Base-by-base conservation (phyloP, 2,329 filamentous ascomycete species). In the Cordyceps pruinosa region DNA sequence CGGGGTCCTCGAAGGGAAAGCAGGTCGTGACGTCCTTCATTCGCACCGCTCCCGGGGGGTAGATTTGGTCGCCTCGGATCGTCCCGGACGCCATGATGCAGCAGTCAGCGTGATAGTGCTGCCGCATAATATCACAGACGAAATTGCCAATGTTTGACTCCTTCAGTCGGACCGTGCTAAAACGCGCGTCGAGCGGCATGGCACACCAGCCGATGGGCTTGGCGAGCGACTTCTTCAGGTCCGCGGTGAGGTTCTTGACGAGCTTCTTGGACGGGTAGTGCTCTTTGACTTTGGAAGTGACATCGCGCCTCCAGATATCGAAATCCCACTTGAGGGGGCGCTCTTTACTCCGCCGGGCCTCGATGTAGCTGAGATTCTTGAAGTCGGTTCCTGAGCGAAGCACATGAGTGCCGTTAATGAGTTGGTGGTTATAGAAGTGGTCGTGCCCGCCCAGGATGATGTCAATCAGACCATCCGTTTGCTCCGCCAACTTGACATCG, bases 61-160 rank as follows among this genome's bases (percentile, higher is more conserved):
- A 96, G 32, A 96, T 85, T 69, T 94, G 89, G 66, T 96, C 91
- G 1, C 90, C 91, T 15, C 91, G 83, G 54, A 96, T 90, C 0
- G 91, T 96, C 0, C 91, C 91, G 0, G 88, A 81, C 0, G 89
- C 90, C 85, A 96, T 94, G 61, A 96, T 78, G 30, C 85, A 83
- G 67, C 90, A 95, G 64, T 96, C 92, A 0, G 89, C 85, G 5
- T 78, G 74, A 68, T 96, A 90, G 67, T 95, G 87, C 60, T 84
- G 84, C 8, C 90, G 82, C 90, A 96, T 96, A 25, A 97, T 80
- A 68, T 97, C 91, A 71, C 89, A 94, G 3, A 96, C 87, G 69
- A 95, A 95, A 71, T 96, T 96, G 1, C 88, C 90, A 15, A 95
- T 75, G 66, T 96, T 97, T 56, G 87, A 90, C 71, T 96, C 91